Conservation (phyloP, 768 basidiomycete species). For the Kwoniella europaea region DNA sequence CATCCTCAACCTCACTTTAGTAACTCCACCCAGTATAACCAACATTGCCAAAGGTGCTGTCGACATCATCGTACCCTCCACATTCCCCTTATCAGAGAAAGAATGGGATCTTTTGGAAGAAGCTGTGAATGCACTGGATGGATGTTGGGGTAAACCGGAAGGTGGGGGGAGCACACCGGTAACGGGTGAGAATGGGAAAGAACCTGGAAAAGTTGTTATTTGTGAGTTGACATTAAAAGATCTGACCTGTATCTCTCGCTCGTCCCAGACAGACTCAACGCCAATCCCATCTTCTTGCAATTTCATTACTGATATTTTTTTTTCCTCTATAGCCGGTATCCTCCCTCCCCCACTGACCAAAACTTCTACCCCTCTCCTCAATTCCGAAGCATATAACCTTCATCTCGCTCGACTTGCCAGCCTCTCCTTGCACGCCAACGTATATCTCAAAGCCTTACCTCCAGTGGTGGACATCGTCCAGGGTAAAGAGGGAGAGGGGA, state of each 20-base stretch:
- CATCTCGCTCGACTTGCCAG: slow-evolving; percentile 45
- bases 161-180: slow-evolving; percentile 6
- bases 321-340: slow-evolving; percentile 42
- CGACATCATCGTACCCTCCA: slow-evolving; percentile 49
- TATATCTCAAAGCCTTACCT: slow-evolving; percentile 48
- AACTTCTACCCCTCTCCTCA: slow-evolving; percentile 32
- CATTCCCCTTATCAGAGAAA: slow-evolving; percentile 30
- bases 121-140: slow-evolving; percentile 40
- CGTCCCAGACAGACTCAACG: no score
- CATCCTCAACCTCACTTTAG: slow-evolving; percentile 42
- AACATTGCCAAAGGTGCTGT: slow-evolving; percentile 43
- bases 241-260: no score
- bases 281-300: no score
- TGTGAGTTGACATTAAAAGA: slow-evolving; percentile 25
- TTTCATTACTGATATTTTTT: not conserved
- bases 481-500: slow-evolving; percentile 10
- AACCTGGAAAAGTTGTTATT: slow-evolving; percentile 42
- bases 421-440: slow-evolving; percentile 46
- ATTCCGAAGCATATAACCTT: slow-evolving; percentile 34
- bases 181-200: slow-evolving; percentile 14
- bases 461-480: slow-evolving; percentile 36
- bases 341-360: slow-evolving; percentile 49
- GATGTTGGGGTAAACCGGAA: slow-evolving; percentile 18
- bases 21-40: slow-evolving; percentile 38
- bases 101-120: slow-evolving; percentile 52